phyloP scores from a whole-genome alignment of 2,329 filamentous ascomycete genomes.

The Pseudogymnoascus sp. region DNA sequence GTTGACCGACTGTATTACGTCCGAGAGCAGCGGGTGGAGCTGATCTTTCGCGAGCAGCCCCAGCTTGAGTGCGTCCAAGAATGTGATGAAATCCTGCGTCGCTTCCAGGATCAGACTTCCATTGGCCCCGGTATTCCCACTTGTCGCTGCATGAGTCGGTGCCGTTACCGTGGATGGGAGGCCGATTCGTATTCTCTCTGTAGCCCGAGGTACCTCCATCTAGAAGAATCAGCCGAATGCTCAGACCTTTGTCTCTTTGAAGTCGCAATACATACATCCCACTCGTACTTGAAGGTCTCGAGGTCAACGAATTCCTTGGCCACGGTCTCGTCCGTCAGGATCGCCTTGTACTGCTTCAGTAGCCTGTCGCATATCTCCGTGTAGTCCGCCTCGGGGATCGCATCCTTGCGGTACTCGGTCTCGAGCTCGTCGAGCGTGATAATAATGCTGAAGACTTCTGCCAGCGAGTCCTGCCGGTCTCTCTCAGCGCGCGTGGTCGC shows the following conservation, averaged over 20 bases:
- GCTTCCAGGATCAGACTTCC: constrained; percentile 75
- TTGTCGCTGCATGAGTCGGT: constrained; percentile 38
- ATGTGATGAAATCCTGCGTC: constrained; percentile 97
- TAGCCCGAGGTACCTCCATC: constrained; percentile 92
- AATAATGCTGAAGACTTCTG: constrained; percentile 96
- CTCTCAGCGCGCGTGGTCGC: constrained; percentile 80
- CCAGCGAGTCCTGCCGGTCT: constrained; percentile 90
- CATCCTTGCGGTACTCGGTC: constrained; percentile 94
- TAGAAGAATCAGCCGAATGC: constrained; percentile 32
- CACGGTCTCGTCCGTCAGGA: constrained; percentile 85
- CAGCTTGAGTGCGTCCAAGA: constrained; percentile 88
- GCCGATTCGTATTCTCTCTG: constrained; percentile 84
- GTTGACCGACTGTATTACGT: constrained; percentile 95
- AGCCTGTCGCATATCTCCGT: constrained; percentile 92
- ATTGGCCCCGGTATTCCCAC: constrained; percentile 36
- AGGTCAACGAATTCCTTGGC: constrained; percentile 79
- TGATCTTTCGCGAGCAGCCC: constrained; percentile 92
- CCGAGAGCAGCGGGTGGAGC: constrained; percentile 87
- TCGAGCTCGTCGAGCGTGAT: constrained; percentile 92
- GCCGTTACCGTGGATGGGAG: constrained; percentile 74
- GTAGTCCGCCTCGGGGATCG: constrained; percentile 84
- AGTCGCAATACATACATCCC: constrained; percentile 62
- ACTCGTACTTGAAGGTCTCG: constrained; percentile 84
- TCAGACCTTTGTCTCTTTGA: not conserved
- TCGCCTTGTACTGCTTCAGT: constrained; percentile 94